Evolutionary conservation across 1,139 yeast species (phyloP).

Genomic region (Geotrichum carabidarum): DNA sequence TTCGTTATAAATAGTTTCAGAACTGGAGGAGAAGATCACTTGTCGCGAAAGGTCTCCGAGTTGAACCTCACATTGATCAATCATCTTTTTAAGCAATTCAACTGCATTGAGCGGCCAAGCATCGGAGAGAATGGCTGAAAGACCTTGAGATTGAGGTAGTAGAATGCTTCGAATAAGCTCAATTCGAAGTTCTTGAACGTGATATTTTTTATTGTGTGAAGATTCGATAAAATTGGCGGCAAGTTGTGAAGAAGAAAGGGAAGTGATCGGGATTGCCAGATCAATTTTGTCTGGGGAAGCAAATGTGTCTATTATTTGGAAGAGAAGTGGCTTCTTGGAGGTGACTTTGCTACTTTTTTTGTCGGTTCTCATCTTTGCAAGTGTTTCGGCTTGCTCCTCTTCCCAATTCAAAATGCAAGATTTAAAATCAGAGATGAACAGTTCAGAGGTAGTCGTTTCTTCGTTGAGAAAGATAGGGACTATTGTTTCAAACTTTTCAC

Average conservation of each 20-base stretch:
- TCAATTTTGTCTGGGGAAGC: conserved; percentile 23
- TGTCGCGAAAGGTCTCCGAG: conserved; percentile 16
- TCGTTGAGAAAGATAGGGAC: conserved; percentile 23
- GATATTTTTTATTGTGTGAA: conserved; percentile 38
- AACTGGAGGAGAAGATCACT: conserved; percentile 1
- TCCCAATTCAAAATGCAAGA: conserved; percentile 44
- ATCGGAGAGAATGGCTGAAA: conserved; percentile 22
- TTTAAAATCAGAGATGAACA: conserved; percentile 39
- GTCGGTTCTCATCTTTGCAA: conserved; percentile 22
- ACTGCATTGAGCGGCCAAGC: conserved; percentile 28
- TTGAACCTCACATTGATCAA: conserved; percentile 26
- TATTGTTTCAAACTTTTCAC: conserved; percentile 25
- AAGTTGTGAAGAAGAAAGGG: conserved; percentile 22
- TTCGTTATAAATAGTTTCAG: conserved; percentile 6
- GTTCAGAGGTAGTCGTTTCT: conserved; percentile 23
- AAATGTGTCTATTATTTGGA: conserved; percentile 40
- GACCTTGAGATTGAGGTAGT: conserved; percentile 17
- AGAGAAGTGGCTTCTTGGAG: conserved; percentile 31
- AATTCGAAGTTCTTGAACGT: conserved; percentile 47
- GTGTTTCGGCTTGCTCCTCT: conserved; percentile 32
- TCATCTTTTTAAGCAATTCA: conserved; percentile 23
- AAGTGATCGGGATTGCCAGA: conserved; percentile 22
- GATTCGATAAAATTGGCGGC: conserved; percentile 35
- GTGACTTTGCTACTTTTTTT: conserved; percentile 19
- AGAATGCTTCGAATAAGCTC: conserved; percentile 39